Base-by-base conservation (phyloP, 1,139 yeast species). In the Candida labiduridarum region DNA sequence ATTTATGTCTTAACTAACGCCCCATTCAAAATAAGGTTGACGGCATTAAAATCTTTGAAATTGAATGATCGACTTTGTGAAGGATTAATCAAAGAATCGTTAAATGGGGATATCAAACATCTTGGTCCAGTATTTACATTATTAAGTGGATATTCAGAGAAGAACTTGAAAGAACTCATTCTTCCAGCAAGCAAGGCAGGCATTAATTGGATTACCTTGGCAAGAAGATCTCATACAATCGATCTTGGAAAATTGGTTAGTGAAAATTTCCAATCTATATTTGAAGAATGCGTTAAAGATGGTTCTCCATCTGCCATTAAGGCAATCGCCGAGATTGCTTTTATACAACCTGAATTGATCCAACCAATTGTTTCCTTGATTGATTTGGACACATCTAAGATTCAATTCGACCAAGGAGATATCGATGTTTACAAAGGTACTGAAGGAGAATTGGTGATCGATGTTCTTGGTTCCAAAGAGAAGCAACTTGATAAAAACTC, bases 161-260 rank as follows among this genome's bases (percentile, higher is more conserved):
- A 84, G 22, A 76, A 74, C 38, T 49, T 62, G 33, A 52, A 65
- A 14, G 67, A 65, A 27, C 76, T 83, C 19, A 64, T 88, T n/a
- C 69, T 87, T 27, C 61, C 82, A 10, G 72, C 87, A 10, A 89
- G 88, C 62, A 83, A 81, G 55, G 57, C 67, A 1, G 62, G 55
- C 3, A 67, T 78, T 30, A 66, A 68, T 2, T 94, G 99, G 99
- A 87, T 91, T 41, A 89, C 89, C 0, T 69, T 91, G 46, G 84
- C 85, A 42, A 83, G 87, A 59, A 72, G 82, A 49, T 77, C 87
- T 10, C 46, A 35, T 8, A 67, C 69, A 5, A 62, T 83, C 30
- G 96, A 92, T 59, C 88, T 96, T 3, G 87, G 87, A 18, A 59
- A 64, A 3, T 66, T 90, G 45, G 80, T 87, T 4, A 61, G 68